Percentiles rank a stretch among this genome's conserved stretches.
phyloP scores from a whole-genome alignment of 495 filamentous ascomycete species.

The Barbatosphaeria neglecta region DNA sequence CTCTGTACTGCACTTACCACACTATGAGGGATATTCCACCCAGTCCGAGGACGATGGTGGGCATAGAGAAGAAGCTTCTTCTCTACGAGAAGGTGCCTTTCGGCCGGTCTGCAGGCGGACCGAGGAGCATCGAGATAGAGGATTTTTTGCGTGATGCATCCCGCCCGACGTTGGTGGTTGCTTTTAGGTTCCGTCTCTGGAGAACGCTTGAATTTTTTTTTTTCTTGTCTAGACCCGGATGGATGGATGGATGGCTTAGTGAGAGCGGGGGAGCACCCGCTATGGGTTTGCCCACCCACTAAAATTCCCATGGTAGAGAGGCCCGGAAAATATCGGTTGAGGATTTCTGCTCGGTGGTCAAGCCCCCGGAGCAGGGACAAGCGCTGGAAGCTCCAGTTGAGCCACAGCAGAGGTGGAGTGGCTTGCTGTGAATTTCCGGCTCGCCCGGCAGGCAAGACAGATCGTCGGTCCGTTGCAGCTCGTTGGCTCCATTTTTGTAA shows the following conservation, averaged over 20 bases:
- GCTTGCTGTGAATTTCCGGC: not conserved
- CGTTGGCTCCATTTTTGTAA: too few relatives aligned
- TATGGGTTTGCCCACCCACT: too few relatives aligned
- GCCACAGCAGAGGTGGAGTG: not conserved
- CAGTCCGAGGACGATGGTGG: not conserved
- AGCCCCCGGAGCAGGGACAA: not conserved
- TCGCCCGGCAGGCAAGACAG: not conserved
- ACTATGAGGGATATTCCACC: conserved; percentile 11
- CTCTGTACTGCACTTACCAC: conserved; percentile 10
- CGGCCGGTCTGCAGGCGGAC: not conserved
- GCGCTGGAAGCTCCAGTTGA: too few relatives aligned
- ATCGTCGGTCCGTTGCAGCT: too few relatives aligned
- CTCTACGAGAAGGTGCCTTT: not conserved
- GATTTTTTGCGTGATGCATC: not conserved
- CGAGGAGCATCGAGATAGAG: not conserved
- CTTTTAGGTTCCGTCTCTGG: too few relatives aligned
- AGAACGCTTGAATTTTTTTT: too few relatives aligned
- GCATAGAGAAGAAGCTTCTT: not conserved
- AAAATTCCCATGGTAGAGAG: too few relatives aligned
- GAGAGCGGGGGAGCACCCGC: not conserved
- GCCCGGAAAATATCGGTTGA: not conserved
- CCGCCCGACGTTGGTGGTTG: not conserved
- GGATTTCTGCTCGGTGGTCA: not conserved
- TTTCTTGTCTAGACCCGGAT: not conserved
- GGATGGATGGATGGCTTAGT: not conserved